These are phyloP conservation scores for Suillus tomentosus DNA, from an alignment of 768 basidiomycete genomes.

Conservation along the genomic window DNA sequence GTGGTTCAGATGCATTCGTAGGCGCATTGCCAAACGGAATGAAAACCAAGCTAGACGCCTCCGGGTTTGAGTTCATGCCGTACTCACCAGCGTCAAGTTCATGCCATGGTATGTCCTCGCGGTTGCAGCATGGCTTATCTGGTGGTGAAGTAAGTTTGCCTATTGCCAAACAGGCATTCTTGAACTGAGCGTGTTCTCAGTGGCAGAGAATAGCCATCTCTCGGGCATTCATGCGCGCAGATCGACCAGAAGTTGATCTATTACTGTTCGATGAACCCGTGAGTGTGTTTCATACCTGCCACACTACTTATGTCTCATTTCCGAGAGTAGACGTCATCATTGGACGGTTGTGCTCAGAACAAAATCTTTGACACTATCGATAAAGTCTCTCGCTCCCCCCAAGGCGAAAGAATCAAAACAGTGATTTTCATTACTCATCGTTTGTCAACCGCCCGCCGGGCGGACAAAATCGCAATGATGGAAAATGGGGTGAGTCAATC, in stretches of 20 bases:
- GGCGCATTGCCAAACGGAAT: constrained; percentile 69
- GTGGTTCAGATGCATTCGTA: constrained; percentile 69
- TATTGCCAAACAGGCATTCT: constrained; percentile 15
- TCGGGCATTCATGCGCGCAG: constrained; percentile 84
- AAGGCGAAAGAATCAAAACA: constrained; percentile 62
- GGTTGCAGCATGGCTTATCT: constrained; percentile 66
- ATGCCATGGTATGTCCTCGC: constrained; percentile 33
- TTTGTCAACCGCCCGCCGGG: constrained; percentile 76
- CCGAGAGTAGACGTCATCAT: constrained; percentile 64
- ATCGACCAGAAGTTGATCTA: constrained; percentile 72
- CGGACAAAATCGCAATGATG: constrained; percentile 89
- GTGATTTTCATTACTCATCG: constrained; percentile 86
- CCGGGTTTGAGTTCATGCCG: constrained; percentile 55
- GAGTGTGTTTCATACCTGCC: constrained; percentile 28
- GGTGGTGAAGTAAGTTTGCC: constrained; percentile 72
- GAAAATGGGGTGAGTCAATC: constrained; percentile 56
- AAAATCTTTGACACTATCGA: constrained; percentile 78
- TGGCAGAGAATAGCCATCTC: constrained; percentile 89
- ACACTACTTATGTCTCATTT: constrained; percentile 3
- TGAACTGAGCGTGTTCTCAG: constrained; percentile 38
- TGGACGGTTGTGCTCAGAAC: constrained; percentile 80
- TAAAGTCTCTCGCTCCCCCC: constrained; percentile 57
- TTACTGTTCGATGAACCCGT: constrained; percentile 87
- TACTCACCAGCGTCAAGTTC: constrained; percentile 33
- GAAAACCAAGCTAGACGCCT: constrained; percentile 68